These are phyloP conservation scores for Salinomyces thailandicus DNA, from an alignment of 2,329 filamentous ascomycete species.

Conservation along the genomic window DNA sequence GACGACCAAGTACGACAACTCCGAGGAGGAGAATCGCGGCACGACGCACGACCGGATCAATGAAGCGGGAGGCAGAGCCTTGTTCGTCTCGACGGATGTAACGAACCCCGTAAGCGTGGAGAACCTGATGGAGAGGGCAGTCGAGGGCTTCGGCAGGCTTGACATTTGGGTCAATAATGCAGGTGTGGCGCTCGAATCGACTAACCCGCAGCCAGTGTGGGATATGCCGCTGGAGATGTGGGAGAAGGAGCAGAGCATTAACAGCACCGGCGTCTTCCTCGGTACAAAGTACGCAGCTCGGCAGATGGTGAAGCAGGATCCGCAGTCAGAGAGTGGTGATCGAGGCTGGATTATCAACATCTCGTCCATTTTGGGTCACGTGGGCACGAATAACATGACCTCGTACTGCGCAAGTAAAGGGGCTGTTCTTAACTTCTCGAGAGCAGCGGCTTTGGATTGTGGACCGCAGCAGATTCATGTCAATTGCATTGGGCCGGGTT, in stretches of 20 bases:
- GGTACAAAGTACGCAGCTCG: conserved; percentile 37
- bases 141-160: conserved; percentile 10
- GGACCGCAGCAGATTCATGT: conserved; percentile 20
- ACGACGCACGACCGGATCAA: conserved; percentile 26
- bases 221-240: conserved; percentile 35
- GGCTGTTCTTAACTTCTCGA: conserved; percentile 19
- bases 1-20: conserved; percentile 8
- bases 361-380: conserved; percentile 34
- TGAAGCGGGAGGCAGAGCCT: conserved; percentile 22
- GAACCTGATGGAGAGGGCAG: conserved; percentile 13
- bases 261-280: conserved; percentile 31
- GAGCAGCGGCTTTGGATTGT: conserved; percentile 20
- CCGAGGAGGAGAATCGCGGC: conserved; percentile 11
- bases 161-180: conserved; percentile 33
- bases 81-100: conserved; percentile 30
- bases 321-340: conserved; percentile 27
- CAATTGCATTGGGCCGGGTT: conserved; percentile 22
- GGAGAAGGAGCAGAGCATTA: conserved; percentile 29
- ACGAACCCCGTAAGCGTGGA: conserved; percentile 15
- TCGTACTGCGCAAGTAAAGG: conserved; percentile 21
- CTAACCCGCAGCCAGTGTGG: conserved; percentile 31
- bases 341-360: conserved; percentile 44
- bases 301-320: conserved; percentile 43
- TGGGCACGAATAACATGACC: conserved; percentile 30
- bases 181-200: conserved; percentile 35